Percentiles rank a stretch among this genome's conserved stretches.
Conservation (phyloP, 768 basidiomycete species). For the Tylopilus balloui region DNA sequence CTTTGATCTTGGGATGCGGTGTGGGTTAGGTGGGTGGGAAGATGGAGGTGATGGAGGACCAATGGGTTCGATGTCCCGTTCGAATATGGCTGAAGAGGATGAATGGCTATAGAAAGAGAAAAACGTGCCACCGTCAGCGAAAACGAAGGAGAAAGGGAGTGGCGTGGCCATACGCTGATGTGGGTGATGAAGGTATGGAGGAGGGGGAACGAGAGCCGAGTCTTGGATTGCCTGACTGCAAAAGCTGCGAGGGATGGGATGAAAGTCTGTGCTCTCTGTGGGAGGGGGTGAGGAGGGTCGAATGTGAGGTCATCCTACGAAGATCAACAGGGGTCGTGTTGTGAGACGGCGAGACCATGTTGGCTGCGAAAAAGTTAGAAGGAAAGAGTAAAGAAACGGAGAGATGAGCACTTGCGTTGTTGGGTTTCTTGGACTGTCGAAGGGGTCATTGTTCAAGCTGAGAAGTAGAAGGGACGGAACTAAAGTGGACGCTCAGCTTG, state of each 20-base stretch:
- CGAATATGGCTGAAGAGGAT: conserved; percentile 86
- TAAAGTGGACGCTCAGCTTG: conserved; percentile 10
- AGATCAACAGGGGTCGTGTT: conserved; percentile 42
- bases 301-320: conserved; percentile 52
- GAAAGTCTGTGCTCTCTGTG: conserved; percentile 38
- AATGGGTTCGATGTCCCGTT: conserved; percentile 79
- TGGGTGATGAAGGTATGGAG: conserved; percentile 78
- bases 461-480: conserved; percentile 6
- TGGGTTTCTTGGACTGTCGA: conserved; percentile 15
- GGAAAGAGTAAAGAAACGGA: too few relatives aligned
- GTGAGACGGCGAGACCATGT: conserved; percentile 15
- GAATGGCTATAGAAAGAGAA: conserved; percentile 42
- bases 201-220: conserved; percentile 62
- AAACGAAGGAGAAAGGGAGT: conserved; percentile 2
- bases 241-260: conserved; percentile 45
- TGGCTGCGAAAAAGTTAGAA: conserved; percentile 10
- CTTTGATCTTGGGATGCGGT: conserved; percentile 69
- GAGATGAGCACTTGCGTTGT: conserved; percentile 13
- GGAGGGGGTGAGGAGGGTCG: conserved; percentile 39
- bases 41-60: conserved; percentile 35
- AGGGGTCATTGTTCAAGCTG: conserved; percentile 12
- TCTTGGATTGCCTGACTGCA: conserved; percentile 39
- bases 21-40: conserved; percentile 53
- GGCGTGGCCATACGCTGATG: conserved; percentile 57
- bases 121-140: conserved; percentile 6